Base-by-base conservation (phyloP, 331 rosid genomes). In the Phaseolus coccineus region DNA sequence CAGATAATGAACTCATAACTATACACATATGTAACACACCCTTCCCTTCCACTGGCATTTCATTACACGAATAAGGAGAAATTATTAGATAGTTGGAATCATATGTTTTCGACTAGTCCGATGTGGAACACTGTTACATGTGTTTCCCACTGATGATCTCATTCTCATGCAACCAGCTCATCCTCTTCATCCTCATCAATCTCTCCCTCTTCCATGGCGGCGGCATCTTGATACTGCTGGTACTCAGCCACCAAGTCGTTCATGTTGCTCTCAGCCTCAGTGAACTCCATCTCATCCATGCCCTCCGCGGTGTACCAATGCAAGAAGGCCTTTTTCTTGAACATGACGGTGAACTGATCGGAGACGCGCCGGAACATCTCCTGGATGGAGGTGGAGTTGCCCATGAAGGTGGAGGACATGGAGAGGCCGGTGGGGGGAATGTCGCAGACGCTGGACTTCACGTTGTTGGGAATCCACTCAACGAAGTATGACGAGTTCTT, bases 261-360 rank as follows among this genome's bases (percentile, higher is more conserved):
- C 96, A 93, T 93, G 90, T 93, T 93, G 80, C 96, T 90, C 80
- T 92, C 97, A 51, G 97, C 97, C 84, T 92, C 97, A 0, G 97
- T 92, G 52, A 92, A 85, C 70, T 82, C 88, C 88, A 85, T 85
- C 58, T 85, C 88, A 70, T 85, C 88, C 88, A 85, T 85, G 0
- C 88, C 88, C 65, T 85, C 88, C 0, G 79, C 88, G 3, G 88
- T 85, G 78, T 85, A 85, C 88, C 86, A 85, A 11, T 85, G 88
- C 84, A 85, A 79, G 76, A 85, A 85, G 9, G 88, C 88, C 88
- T 93, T 93, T 42, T 96, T 89, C 81, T 94, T 89, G 72, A 93
- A 93, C 97, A 93, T 93, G 42, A 93, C 96, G 0, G 96, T 93
- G 83, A 93, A 93, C 79, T 93, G 96, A 77, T 93, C 97, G 1